Base-by-base conservation (phyloP, 2,329 filamentous ascomycete species). In the Verticillium zaregamsianum region DNA sequence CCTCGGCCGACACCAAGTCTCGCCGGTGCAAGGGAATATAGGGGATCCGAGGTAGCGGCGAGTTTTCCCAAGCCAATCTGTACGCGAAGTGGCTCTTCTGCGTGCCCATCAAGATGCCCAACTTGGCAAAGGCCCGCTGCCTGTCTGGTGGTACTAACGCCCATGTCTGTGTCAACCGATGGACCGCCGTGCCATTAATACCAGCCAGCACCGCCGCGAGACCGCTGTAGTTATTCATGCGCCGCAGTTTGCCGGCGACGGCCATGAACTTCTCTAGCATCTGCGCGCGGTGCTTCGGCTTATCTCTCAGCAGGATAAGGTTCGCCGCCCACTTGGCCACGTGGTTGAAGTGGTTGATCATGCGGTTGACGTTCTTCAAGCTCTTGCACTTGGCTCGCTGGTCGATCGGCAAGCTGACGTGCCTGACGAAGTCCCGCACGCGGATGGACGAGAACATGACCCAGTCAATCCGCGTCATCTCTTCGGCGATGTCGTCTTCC, bases 1-100 rank as follows among this genome's bases (percentile, higher is more conserved):
- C 91, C 71, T 96, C 92, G 0, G 95, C 94, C 14, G 91, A 92
- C 2, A 97, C 92, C 28, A 99, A 82, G 76, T 99, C 95, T 66
- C 93, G 86, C 54, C 92, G 86, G 71, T 96, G 92, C 32, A 98
- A 82, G 2, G 95, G 94, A 58, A 98, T 88, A 73, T 96, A 98
- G 0, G 95, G 95, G 55, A 99, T 98, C 33, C 93, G 86, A 66
- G 96, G 92, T 12, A 91, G 80, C 2, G 92, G 90, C 20, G 92
- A 96, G 72, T 98, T 99, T 68, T 97, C 93, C 93, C 95, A 98
- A 0, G 95, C 95, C 33, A 98, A 79, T n/a, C 95, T 90, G 75
- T 99, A 99, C 9, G 94, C 92, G 66, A 93, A 96, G 73, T 97
- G 91, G 66, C 91, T 94, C 77, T 95, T 95, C 68, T 94, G 90